Evolutionary conservation across 2,329 filamentous ascomycete genomes (phyloP).

Genomic region (Beauveria asiatica): DNA sequence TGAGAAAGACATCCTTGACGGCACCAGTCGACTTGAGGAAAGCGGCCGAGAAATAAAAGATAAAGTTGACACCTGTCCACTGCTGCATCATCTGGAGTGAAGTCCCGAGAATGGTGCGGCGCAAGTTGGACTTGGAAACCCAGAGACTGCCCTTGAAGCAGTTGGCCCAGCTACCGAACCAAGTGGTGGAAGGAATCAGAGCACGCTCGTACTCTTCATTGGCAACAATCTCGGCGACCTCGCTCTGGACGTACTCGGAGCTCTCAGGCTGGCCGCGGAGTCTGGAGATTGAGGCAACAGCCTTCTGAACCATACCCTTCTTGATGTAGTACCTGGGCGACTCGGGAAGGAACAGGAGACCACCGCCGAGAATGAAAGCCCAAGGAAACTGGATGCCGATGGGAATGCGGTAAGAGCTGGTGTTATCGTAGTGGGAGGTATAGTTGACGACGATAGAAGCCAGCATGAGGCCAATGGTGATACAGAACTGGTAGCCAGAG

Average conservation of each 20-base stretch:
- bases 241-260: slow-evolving; percentile 67
- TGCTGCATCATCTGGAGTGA: slow-evolving; percentile 77
- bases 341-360: slow-evolving; percentile 71
- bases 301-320: slow-evolving; percentile 59
- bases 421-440: slow-evolving; percentile 53
- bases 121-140: slow-evolving; percentile 57
- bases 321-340: slow-evolving; percentile 82
- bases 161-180: slow-evolving; percentile 59
- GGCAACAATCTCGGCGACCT: slow-evolving; percentile 78
- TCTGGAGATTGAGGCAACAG: slow-evolving; percentile 51
- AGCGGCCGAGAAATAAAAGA: slow-evolving; percentile 79
- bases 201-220: slow-evolving; percentile 80
- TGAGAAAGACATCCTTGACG: slow-evolving; percentile 71
- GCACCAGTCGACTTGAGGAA: slow-evolving; percentile 75
- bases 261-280: slow-evolving; percentile 67
- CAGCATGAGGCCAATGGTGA: slow-evolving; percentile 70
- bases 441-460: slow-evolving; percentile 68
- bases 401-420: slow-evolving; percentile 68
- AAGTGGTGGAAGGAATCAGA: slow-evolving; percentile 55
- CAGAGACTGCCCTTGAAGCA: slow-evolving; percentile 58
- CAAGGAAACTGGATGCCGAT: slow-evolving; percentile 74
- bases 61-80: slow-evolving; percentile 84
- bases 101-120: slow-evolving; percentile 62
- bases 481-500: slow-evolving; percentile 76
- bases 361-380: slow-evolving; percentile 64